phyloP scores from a whole-genome alignment of 2,329 filamentous ascomycete genomes.

The Fusarium nurragi region DNA sequence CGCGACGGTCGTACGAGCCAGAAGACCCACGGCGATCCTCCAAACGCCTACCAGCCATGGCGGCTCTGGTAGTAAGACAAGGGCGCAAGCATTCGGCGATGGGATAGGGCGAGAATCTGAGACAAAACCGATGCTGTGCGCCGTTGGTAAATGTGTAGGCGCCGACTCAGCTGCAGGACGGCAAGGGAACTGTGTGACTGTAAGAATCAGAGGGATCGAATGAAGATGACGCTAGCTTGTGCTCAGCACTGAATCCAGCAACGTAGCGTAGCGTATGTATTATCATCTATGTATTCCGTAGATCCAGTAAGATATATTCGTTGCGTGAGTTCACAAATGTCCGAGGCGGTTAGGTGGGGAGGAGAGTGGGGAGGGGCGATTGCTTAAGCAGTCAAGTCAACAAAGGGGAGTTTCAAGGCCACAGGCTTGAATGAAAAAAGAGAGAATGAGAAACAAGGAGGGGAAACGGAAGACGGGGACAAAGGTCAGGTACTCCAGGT shows the following conservation, averaged over 20 bases:
- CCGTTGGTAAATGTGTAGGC: not conserved
- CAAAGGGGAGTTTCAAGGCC: not conserved
- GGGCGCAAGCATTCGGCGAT: constrained; percentile 29
- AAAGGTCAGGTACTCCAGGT: too few species aligned
- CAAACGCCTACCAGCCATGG: constrained; percentile 32
- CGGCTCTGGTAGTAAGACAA: constrained; percentile 22
- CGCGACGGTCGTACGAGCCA: constrained; percentile 13
- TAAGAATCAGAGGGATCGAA: not conserved
- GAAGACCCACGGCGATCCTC: not conserved
- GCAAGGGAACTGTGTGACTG: not conserved
- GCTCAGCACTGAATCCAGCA: not conserved
- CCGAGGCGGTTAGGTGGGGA: not conserved
- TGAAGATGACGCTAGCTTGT: not conserved
- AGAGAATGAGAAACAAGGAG: not conserved
- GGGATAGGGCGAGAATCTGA: not conserved
- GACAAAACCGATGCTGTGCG: not conserved
- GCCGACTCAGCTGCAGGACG: not conserved
- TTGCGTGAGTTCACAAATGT: constrained; percentile 1
- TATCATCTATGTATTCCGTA: too few species aligned
- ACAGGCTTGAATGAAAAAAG: not conserved
- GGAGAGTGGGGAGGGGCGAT: not conserved
- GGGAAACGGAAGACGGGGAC: not conserved
- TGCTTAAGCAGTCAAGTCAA: not conserved
- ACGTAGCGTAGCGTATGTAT: not conserved
- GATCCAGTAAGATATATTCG: not conserved